Conservation (phyloP, 768 basidiomycete species). For the Macrocybe gigantea region DNA sequence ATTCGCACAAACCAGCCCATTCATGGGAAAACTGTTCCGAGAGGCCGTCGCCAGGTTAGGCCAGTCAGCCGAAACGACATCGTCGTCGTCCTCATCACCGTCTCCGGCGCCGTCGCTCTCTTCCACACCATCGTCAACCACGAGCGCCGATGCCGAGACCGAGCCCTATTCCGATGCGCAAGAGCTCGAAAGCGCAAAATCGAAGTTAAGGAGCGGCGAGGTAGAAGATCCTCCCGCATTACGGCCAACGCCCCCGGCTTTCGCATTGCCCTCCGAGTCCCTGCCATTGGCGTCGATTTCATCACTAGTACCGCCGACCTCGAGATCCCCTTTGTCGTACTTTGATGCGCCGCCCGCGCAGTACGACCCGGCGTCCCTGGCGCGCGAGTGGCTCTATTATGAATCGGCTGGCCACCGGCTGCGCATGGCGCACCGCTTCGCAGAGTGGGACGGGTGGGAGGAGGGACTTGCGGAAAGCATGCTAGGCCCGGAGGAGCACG, state of each 20-base stretch:
- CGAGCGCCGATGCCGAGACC: conserved; percentile 7
- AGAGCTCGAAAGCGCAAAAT: conserved; percentile 8
- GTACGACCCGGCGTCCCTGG: conserved; percentile 36
- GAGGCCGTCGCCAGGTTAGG: conserved; percentile 50
- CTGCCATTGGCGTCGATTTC: no score
- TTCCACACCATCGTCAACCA: no score
- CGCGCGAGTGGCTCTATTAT: conserved; percentile 69
- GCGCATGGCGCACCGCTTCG: conserved; percentile 73
- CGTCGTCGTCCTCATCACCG: conserved; percentile 12
- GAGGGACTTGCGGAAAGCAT: conserved; percentile 76
- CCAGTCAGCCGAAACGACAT: conserved; percentile 9
- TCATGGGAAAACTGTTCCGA: conserved; percentile 67
- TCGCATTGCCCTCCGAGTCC: no score
- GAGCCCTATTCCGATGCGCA: conserved; percentile 11
- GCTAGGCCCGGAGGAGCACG: conserved; percentile 63
- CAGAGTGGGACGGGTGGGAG: conserved; percentile 91
- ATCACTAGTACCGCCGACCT: no score
- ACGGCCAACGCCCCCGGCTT: no score
- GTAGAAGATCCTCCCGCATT: no score
- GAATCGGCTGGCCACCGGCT: conserved; percentile 61
- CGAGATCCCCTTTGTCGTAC: no score
- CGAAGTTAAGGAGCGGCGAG: conserved; percentile 11
- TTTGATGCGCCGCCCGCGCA: background rate
- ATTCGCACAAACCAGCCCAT: conserved; percentile 73
- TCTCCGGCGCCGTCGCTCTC: no score